phyloP scores from a whole-genome alignment of 2,329 filamentous ascomycete genomes.

The Exophiala alcalophila region DNA sequence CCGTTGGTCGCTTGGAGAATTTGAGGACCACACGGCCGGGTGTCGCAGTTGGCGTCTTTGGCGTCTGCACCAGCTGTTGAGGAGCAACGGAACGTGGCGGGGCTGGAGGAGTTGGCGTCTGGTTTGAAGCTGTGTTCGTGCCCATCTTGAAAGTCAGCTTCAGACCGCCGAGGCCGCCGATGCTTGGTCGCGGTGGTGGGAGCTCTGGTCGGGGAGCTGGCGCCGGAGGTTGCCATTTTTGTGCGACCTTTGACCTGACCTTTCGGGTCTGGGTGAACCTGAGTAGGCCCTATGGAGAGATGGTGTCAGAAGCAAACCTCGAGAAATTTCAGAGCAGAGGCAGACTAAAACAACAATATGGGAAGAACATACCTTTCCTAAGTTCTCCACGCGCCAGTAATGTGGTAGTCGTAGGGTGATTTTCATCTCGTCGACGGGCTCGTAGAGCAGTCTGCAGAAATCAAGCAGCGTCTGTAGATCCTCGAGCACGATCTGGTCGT shows the following conservation, averaged over 20 bases:
- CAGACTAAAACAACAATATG: neutral
- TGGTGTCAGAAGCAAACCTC: too few relatives aligned
- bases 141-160: slow-evolving; percentile 31
- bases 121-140: slow-evolving; percentile 34
- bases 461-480: slow-evolving; percentile 58
- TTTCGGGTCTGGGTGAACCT: slow-evolving; percentile 42
- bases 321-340: slow-evolving; percentile 16
- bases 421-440: slow-evolving; percentile 48
- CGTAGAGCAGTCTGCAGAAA: slow-evolving; percentile 56
- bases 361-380: slow-evolving; percentile 48
- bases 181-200: slow-evolving; percentile 8
- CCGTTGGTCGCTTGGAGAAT: too few relatives aligned
- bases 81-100: too few relatives aligned
- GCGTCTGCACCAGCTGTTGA: too few relatives aligned
- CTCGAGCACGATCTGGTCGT: slow-evolving; percentile 48
- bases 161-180: slow-evolving; percentile 10
- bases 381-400: slow-evolving; percentile 55
- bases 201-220: slow-evolving; percentile 16
- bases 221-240: slow-evolving; percentile 32
- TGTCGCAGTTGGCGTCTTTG: too few relatives aligned
- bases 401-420: slow-evolving; percentile 55
- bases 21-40: slow-evolving; percentile 40
- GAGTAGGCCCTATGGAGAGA: slow-evolving; percentile 40
- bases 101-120: slow-evolving; percentile 36
- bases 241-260: slow-evolving; percentile 38